phyloP scores from a whole-genome alignment of 352 stramenopile genomes.

The Phytophthora podocarpi region DNA sequence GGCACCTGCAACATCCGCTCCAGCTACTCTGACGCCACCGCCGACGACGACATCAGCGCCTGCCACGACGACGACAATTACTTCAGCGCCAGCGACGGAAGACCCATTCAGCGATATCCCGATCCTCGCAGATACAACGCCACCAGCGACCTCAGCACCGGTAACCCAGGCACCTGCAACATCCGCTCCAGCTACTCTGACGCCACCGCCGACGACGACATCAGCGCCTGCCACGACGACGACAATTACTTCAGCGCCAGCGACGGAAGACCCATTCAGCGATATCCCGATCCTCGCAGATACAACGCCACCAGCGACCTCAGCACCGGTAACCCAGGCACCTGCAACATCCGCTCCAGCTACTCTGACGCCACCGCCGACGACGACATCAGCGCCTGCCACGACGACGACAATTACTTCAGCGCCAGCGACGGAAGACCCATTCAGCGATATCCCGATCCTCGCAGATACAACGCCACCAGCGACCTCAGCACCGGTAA shows the following conservation, averaged over 20 bases:
- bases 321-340: neutral
- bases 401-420: neutral
- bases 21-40: neutral
- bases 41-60: slow-evolving; percentile 8
- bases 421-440: slow-evolving; percentile 2
- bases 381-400: neutral
- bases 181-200: neutral
- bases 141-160: slow-evolving; percentile 1
- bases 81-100: slow-evolving; percentile 1
- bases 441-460: neutral
- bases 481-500: neutral
- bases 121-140: neutral
- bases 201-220: neutral
- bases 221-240: neutral
- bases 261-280: neutral
- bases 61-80: neutral
- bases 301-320: neutral
- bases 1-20: neutral
- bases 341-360: neutral
- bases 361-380: neutral
- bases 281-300: too few relatives aligned
- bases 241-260: neutral
- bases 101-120: slow-evolving; percentile 1
- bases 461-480: neutral
- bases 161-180: slow-evolving; percentile 3